These are phyloP conservation scores for Capsicum pubescens DNA, from an alignment of 257 asterid species.

Conservation along the genomic window DNA sequence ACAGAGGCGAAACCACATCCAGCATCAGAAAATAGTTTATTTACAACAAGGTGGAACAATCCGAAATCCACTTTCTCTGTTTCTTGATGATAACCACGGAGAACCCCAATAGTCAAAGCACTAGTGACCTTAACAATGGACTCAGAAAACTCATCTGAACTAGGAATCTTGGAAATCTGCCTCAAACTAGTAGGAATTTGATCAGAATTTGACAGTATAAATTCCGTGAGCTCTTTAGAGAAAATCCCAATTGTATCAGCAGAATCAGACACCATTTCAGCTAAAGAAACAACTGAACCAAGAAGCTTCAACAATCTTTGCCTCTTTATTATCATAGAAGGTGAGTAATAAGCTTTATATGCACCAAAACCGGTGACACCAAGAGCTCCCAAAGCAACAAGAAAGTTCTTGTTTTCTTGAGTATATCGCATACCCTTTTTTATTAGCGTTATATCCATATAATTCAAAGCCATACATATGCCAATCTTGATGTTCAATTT, in stretches of 20 bases:
- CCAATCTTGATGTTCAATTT: background rate
- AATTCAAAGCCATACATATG: background rate
- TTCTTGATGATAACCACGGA: constrained; percentile 43
- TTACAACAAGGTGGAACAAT: constrained; percentile 44
- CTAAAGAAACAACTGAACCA: constrained; percentile 47
- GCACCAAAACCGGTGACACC: constrained; percentile 61
- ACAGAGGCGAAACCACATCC: constrained; percentile 76
- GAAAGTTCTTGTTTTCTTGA: constrained; percentile 51
- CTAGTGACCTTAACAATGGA: constrained; percentile 46
- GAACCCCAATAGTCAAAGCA: constrained; percentile 60
- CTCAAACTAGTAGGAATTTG: constrained; percentile 65
- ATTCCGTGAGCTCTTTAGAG: constrained; percentile 63
- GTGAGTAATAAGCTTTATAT: constrained; percentile 51
- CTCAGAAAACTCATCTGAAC: constrained; percentile 53
- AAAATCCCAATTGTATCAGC: constrained; percentile 59
- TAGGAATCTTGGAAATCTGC: constrained; percentile 64
- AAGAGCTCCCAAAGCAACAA: constrained; percentile 50
- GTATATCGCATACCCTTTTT: constrained; percentile 41
- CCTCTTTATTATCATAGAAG: constrained; percentile 58
- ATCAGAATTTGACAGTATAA: constrained; percentile 62
- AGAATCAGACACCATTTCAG: constrained; percentile 68
- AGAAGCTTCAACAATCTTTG: constrained; percentile 48
- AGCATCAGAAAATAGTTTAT: constrained; percentile 58
- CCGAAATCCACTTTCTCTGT: constrained; percentile 8
- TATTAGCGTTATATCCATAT: constrained; percentile 50